Percentiles rank a stretch among this genome's conserved stretches.
Evolutionary conservation across 306 rosid genomes (phyloP).

Genomic region (Lupinus albus): DNA sequence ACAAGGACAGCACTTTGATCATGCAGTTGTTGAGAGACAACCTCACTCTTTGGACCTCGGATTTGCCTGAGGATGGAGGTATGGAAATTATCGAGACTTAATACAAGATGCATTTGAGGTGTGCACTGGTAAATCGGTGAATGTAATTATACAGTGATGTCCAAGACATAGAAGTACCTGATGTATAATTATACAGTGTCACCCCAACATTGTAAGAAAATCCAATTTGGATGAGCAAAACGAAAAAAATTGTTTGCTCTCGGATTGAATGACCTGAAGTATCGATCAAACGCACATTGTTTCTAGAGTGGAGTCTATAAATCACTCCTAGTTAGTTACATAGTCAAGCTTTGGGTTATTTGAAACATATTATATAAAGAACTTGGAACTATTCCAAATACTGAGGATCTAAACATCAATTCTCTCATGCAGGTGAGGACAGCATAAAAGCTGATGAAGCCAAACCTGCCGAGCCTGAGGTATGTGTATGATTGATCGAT

Average conservation of each 20-base stretch:
- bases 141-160: conserved; percentile 26
- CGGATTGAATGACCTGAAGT: conserved; percentile 1
- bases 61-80: conserved; percentile 99
- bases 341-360: conserved; percentile 21
- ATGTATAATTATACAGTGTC: conserved; percentile 30
- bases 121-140: not conserved
- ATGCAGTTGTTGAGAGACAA: conserved; percentile 99
- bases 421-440: conserved; percentile 73
- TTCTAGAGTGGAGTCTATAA: conserved; percentile 2
- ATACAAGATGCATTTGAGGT: conserved; percentile 28
- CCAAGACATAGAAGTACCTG: conserved; percentile 3
- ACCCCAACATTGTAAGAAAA: conserved; percentile 30
- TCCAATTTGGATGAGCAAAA: conserved; percentile 16
- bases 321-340: conserved; percentile 22
- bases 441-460: conserved; percentile 68
- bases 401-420: conserved; percentile 12
- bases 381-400: conserved; percentile 12
- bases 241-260: not conserved
- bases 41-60: conserved; percentile 98
- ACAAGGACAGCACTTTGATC: conserved; percentile 97
- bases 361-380: conserved; percentile 2
- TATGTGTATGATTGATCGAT: conserved; percentile 30
- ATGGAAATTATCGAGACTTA: conserved; percentile 27
- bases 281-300: conserved; percentile 12
- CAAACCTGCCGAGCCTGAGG: conserved; percentile 75